Percentiles rank a stretch among this genome's conserved stretches.
Conservation (phyloP, 2,329 filamentous ascomycete species). For the Pseudocercospora fuligena region DNA sequence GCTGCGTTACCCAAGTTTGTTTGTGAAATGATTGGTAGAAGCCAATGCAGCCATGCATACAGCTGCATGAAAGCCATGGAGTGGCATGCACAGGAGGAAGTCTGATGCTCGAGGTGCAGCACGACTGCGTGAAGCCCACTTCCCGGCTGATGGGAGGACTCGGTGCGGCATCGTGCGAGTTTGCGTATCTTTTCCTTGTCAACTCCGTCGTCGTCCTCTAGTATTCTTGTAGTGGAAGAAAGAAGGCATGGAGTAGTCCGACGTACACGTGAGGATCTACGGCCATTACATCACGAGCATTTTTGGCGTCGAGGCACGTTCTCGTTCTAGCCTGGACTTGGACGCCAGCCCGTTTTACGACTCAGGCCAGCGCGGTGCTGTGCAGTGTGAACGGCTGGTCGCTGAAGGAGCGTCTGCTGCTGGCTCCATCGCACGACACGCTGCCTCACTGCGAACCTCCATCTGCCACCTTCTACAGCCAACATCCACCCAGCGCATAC, state of each 20-base stretch:
- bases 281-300: conserved; percentile 4
- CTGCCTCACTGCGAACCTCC: neutral
- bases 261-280: neutral
- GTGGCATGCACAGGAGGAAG: neutral
- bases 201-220: too few relatives aligned
- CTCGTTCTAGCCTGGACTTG: neutral
- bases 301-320: neutral
- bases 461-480: neutral
- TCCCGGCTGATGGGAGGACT: neutral
- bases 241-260: neutral
- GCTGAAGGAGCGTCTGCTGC: neutral
- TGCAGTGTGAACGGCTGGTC: neutral
- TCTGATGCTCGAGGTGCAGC: neutral
- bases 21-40: conserved; percentile 5
- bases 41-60: conserved; percentile 11
- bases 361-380: neutral
- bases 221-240: neutral
- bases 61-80: conserved; percentile 4
- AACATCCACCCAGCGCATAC: neutral
- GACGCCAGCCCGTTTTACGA: conserved; percentile 1
- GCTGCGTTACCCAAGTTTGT: neutral
- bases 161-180: too few relatives aligned
- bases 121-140: neutral
- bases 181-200: too few relatives aligned
- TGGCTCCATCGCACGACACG: neutral